Base-by-base conservation (phyloP, 2,329 filamentous ascomycete genomes). In the Phyllachora maydis region DNA sequence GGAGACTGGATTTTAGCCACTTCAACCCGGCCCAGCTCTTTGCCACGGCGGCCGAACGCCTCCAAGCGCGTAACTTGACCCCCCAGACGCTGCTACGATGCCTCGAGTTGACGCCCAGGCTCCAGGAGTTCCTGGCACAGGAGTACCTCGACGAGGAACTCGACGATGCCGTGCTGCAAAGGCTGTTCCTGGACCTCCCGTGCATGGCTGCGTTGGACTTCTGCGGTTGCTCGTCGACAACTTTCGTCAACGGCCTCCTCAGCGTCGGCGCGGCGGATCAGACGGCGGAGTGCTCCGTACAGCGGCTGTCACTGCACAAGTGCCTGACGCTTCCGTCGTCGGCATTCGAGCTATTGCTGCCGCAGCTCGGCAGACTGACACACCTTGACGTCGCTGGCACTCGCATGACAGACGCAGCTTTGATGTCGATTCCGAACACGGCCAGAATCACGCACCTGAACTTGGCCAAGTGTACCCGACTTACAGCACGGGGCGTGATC, bases 331-430 rank as follows among this genome's bases (percentile, higher is more conserved):
- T 88, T 4, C 63, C 74, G 3, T 52, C 71, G 1, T 47, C 57
- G 0, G 60, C 74, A 21, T 81, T 78, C 37, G 70, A 77, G 36
- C 56, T 52, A 3, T 51, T 85, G 10, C 53, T 88, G 8, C 73
- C 77, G n/a, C 65, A 66, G n/a, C 53, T 85, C 22, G 43, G 54
- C 14, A 56, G 61, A 26, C 50, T 82, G 25, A 85, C 77, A 1
- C 76, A 83, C 40, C 61, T 88, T 18, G 78, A 88, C 38, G 57
- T 83, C n/a, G 66, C 73, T 7, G 74, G 76, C 34, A 83, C 77
- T 2, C 65, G 72, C 33, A 66, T 88, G 35, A 82, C 70, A 16
- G 65, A 81, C 41, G 51, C 56, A 13, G 76, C 77, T 4, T 55
- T 88, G 10, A 52, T 62, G 34, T 66, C 65, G 11, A 76, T 85